Evolutionary conservation across 495 filamentous ascomycete genomes (phyloP).

Genomic region (Aspergillus sclerotioniger): DNA sequence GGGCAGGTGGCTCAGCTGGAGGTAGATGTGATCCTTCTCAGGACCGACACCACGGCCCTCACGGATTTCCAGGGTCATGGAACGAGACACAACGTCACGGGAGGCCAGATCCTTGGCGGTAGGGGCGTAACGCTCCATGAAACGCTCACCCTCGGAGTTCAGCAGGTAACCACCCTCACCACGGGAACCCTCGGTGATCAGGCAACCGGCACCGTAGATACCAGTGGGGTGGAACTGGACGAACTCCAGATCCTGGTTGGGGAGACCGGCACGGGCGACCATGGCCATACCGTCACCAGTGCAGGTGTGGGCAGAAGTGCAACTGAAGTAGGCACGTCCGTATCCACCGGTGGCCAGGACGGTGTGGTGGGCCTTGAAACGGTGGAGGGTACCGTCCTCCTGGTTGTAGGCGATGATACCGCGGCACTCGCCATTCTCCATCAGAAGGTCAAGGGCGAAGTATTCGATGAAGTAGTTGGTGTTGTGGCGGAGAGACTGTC

Average conservation of each 20-base stretch:
- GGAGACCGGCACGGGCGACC: slow-evolving; percentile 95
- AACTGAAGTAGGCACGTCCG: slow-evolving; percentile 95
- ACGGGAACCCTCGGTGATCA: slow-evolving; percentile 98
- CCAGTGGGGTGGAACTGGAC: slow-evolving; percentile 99
- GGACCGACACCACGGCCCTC: slow-evolving; percentile 94
- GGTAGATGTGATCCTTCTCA: slow-evolving; percentile 96
- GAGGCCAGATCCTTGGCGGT: slow-evolving; percentile 94
- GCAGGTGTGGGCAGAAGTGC: slow-evolving; percentile 96
- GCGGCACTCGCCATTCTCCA: slow-evolving; percentile 94
- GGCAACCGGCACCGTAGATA: slow-evolving; percentile 97
- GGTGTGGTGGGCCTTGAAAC: slow-evolving; percentile 93
- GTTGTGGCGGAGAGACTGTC: slow-evolving; percentile 93
- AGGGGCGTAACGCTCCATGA: slow-evolving; percentile 98
- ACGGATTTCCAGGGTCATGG: slow-evolving; percentile 96
- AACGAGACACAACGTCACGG: slow-evolving; percentile 91
- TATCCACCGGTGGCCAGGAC: slow-evolving; percentile 96
- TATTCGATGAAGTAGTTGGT: slow-evolving; percentile 99
- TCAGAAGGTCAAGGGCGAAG: slow-evolving; percentile 93
- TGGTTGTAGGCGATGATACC: slow-evolving; percentile 97
- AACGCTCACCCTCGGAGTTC: slow-evolving; percentile 95
- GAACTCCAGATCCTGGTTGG: slow-evolving; percentile 99
- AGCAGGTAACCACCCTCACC: slow-evolving; percentile 97
- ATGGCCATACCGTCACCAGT: slow-evolving; percentile 99
- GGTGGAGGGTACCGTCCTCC: slow-evolving; percentile 95
- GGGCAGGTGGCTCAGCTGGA: slow-evolving; percentile 92